A percentile compares a stretch with the other conserved stretches of the same genome.
These are phyloP conservation scores for Trypanosoma avium DNA, from an alignment of 208 protist genomes.

Conservation along the genomic window DNA sequence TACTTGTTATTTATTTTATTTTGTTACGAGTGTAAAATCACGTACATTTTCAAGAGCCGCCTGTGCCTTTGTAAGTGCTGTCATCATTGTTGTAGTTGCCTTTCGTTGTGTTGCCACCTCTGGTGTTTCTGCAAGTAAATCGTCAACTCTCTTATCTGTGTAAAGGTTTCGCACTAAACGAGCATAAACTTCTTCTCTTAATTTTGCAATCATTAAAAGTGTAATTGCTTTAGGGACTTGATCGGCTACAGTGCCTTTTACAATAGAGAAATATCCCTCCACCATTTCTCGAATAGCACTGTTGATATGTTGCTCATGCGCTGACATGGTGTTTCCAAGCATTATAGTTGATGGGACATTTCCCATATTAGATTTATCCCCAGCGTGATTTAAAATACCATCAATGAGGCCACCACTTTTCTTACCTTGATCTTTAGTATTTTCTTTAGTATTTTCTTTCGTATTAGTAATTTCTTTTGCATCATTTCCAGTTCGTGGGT, in stretches of 20 bases:
- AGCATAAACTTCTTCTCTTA: conserved; percentile 93
- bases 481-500: conserved; percentile 3
- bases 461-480: conserved; percentile 7
- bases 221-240: conserved; percentile 98
- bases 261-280: conserved; percentile 91
- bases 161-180: conserved; percentile 95
- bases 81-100: conserved; percentile 89
- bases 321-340: conserved; percentile 71
- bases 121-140: conserved; percentile 93
- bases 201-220: conserved; percentile 96
- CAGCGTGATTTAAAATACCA: conserved; percentile 1
- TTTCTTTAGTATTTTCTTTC: conserved; percentile 16
- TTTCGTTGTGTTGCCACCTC: conserved; percentile 87
- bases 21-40: conserved; percentile 54
- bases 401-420: conserved; percentile 55
- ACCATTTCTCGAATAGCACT: conserved; percentile 88
- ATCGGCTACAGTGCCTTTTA: conserved; percentile 93
- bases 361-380: conserved; percentile 54
- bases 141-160: conserved; percentile 89
- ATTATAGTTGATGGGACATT: conserved; percentile 78
- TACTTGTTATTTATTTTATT: no score
- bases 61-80: conserved; percentile 84
- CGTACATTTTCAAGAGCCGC: conserved; percentile 82
- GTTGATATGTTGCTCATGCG: conserved; percentile 80
- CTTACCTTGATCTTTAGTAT: conserved; percentile 43